A percentile compares a stretch with the other conserved stretches of the same genome.
These are phyloP conservation scores for Avicennia marina DNA, from an alignment of 257 asterid genomes.

Conservation along the genomic window DNA sequence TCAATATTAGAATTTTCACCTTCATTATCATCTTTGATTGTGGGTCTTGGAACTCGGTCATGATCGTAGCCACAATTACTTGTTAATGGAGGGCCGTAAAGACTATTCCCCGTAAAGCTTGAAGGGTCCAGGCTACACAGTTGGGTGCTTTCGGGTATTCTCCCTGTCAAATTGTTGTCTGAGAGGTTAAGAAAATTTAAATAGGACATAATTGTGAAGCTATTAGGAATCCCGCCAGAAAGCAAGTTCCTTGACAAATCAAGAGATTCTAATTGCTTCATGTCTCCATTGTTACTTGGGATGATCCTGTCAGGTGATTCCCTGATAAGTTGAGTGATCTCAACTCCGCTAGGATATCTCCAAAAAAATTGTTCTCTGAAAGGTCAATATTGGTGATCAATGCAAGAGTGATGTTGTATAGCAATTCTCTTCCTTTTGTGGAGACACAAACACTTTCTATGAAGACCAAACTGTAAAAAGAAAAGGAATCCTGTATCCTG, in stretches of 20 bases:
- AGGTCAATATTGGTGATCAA: constrained; percentile 24
- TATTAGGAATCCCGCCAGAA: constrained; percentile 25
- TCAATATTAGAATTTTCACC: neutral
- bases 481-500: neutral
- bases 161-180: constrained; percentile 25
- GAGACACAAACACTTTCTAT: constrained; percentile 17
- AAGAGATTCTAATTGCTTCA: constrained; percentile 26
- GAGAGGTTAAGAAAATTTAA: constrained; percentile 21
- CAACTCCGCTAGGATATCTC: constrained; percentile 28
- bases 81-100: constrained; percentile 26
- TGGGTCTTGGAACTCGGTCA: neutral
- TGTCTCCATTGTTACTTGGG: constrained; percentile 20
- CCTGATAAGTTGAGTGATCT: constrained; percentile 24
- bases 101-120: constrained; percentile 22
- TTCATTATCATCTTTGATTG: too few relatives aligned
- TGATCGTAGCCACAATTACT: neutral
- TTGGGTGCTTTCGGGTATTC: constrained; percentile 28
- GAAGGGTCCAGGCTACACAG: neutral
- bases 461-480: neutral
- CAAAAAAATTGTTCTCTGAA: constrained; percentile 25
- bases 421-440: constrained; percentile 18
- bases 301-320: constrained; percentile 24
- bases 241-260: constrained; percentile 31
- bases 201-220: neutral
- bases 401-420: constrained; percentile 9